These are phyloP conservation scores for Cryphonectria naterciae DNA, from an alignment of 2,329 filamentous ascomycete species.

Conservation along the genomic window DNA sequence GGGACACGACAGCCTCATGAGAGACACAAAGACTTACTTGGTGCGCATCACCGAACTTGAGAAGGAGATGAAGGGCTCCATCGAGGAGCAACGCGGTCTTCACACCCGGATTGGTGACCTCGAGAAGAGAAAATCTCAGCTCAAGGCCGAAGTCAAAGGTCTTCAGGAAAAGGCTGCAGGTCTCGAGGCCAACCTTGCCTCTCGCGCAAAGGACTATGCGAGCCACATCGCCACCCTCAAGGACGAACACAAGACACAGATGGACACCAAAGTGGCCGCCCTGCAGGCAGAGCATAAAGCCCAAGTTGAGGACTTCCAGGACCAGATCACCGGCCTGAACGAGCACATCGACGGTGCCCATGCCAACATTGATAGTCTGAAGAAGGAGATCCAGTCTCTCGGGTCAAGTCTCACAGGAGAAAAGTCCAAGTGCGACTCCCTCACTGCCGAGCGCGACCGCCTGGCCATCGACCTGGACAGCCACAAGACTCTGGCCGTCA, in stretches of 20 bases:
- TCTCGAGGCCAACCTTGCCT: conserved; percentile 19
- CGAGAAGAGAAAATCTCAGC: conserved; percentile 24
- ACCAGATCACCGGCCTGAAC: conserved; percentile 23
- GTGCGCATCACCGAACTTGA: conserved; percentile 31
- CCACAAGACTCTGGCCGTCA: conserved; percentile 19
- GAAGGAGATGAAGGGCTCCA: conserved; percentile 27
- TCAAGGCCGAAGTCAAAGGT: conserved; percentile 15
- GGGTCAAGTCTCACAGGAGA: conserved; percentile 13
- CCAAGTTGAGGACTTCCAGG: conserved; percentile 23
- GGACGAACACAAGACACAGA: conserved; percentile 22
- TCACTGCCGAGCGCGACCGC: conserved; percentile 22
- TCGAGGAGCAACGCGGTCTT: conserved; percentile 26
- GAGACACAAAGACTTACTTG: conserved; percentile 26
- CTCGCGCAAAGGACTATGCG: conserved; percentile 21
- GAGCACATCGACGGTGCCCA: conserved; percentile 27
- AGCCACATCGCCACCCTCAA: conserved; percentile 23
- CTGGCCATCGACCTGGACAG: conserved; percentile 21
- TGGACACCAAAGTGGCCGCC: conserved; percentile 16
- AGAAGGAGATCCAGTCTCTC: conserved; percentile 12
- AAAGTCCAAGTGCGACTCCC: conserved; percentile 15
- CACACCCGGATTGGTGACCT: conserved; percentile 28
- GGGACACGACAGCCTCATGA: conserved; percentile 25
- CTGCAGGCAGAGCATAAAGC: conserved; percentile 19
- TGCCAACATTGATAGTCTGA: conserved; percentile 21
- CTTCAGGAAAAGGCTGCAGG: conserved; percentile 20